Conservation (phyloP, 164 flowering plant genomes). For the Aristolochia californica region DNA sequence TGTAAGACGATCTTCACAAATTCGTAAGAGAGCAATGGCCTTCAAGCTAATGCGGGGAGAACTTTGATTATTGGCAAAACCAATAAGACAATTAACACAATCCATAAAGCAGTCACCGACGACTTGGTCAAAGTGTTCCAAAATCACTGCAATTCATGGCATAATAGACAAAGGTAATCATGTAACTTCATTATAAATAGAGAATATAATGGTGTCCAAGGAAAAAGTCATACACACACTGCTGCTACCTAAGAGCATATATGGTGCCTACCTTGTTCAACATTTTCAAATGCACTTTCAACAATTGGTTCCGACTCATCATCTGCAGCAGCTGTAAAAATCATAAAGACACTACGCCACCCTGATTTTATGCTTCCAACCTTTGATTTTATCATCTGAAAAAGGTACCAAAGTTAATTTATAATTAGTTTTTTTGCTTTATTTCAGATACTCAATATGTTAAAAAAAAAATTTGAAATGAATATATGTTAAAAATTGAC, state of each 20-base stretch:
- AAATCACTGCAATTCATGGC: conserved; percentile 52
- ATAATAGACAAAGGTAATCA: too few species aligned
- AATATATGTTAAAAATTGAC: too few species aligned
- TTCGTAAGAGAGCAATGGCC: conserved; percentile 96
- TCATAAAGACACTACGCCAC: conserved; percentile 96
- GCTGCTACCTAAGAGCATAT: too few species aligned
- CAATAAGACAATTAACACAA: conserved; percentile 93
- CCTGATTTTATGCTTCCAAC: conserved; percentile 96
- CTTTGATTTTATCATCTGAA: conserved; percentile 94
- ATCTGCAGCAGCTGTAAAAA: conserved; percentile 95
- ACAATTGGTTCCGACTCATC: conserved; percentile 86
- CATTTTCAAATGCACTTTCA: conserved; percentile 98
- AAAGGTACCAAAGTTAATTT: conserved; percentile 2
- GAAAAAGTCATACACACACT: too few species aligned
- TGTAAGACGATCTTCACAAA: conserved; percentile 97
- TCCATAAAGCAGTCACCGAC: conserved; percentile 99
- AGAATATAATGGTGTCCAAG: too few species aligned
- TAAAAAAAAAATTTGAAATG: too few species aligned
- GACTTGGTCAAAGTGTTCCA: conserved; percentile 98
- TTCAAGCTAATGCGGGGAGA: conserved; percentile 90
- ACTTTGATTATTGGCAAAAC: conserved; percentile 87
- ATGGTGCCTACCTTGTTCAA: conserved; percentile 65
- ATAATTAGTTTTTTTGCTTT: too few species aligned
- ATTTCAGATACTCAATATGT: too few species aligned
- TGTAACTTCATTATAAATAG: too few species aligned